A percentile compares a stretch with the other conserved stretches of the same genome.
phyloP scores from a whole-genome alignment of 2,329 filamentous ascomycete genomes.

The Fusarium sp. region DNA sequence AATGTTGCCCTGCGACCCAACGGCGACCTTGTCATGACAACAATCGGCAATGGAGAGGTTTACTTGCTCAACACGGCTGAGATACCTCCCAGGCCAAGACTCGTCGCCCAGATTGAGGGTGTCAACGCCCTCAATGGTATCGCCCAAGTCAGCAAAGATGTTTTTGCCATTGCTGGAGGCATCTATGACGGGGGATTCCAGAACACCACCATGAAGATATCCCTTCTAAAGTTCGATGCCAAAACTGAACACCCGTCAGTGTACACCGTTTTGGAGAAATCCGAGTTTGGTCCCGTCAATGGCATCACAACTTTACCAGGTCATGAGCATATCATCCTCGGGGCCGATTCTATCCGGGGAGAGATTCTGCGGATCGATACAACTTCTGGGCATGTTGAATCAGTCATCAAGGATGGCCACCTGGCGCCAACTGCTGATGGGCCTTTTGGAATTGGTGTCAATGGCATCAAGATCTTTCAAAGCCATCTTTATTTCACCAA shows the following conservation, averaged over 20 bases:
- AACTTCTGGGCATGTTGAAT: neutral
- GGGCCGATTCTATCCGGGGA: conserved; percentile 10
- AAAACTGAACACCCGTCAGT: neutral
- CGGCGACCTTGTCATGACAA: conserved; percentile 15
- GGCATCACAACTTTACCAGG: neutral
- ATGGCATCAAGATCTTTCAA: conserved; percentile 2
- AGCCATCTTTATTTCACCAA: conserved; percentile 16
- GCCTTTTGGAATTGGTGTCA: neutral
- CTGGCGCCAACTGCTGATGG: neutral
- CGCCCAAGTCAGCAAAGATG: neutral
- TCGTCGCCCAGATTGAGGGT: neutral
- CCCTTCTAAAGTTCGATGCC: neutral
- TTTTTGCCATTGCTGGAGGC: neutral
- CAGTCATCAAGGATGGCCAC: neutral
- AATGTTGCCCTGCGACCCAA: conserved; percentile 9
- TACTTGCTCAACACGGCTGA: neutral
- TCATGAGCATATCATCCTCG: conserved; percentile 5
- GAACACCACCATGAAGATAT: conserved; percentile 6
- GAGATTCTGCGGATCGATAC: conserved; percentile 6
- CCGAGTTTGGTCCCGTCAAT: neutral
- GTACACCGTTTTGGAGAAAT: neutral
- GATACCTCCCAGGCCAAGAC: accelerated
- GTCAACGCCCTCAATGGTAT: conserved; percentile 8
- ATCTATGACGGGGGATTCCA: neutral
- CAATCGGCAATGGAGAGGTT: neutral